Percentiles rank a stretch among this genome's conserved stretches.
phyloP scores from a whole-genome alignment of 306 rosid genomes.

The Fragaria iinumae region DNA sequence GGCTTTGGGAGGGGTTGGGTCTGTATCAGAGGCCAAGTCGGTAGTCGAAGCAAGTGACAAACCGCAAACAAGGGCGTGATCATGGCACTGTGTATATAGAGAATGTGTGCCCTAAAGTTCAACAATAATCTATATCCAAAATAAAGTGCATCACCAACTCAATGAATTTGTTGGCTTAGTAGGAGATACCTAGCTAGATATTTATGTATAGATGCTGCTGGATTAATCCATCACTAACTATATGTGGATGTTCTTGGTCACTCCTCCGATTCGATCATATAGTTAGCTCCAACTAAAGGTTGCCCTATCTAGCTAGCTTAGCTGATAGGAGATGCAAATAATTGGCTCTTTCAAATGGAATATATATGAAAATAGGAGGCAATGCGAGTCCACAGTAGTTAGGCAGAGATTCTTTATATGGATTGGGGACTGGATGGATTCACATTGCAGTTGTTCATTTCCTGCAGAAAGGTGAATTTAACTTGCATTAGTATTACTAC shows the following conservation, averaged over 20 bases:
- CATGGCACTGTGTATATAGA: slow-evolving; percentile 39
- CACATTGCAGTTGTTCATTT: neutral
- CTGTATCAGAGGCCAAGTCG: slow-evolving; percentile 41
- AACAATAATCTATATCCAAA: slow-evolving; percentile 22
- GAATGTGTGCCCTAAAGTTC: slow-evolving; percentile 45
- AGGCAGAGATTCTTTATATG: neutral
- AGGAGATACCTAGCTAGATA: neutral
- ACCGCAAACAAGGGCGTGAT: slow-evolving; percentile 36
- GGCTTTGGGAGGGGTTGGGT: slow-evolving; percentile 17
- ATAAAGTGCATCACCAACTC: neutral
- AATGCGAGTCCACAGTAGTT: neutral
- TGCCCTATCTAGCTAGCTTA: neutral
- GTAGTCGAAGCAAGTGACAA: slow-evolving; percentile 38
- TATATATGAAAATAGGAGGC: neutral
- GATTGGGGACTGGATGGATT: neutral
- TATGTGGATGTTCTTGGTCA: neutral
- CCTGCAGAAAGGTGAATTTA: neutral
- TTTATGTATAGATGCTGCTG: neutral
- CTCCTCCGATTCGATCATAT: neutral
- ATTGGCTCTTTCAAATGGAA: neutral
- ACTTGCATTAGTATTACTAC: neutral
- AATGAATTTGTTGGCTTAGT: slow-evolving; percentile 17
- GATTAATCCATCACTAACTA: slow-evolving; percentile 23
- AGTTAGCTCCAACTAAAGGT: neutral
- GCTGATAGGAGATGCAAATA: neutral